These are phyloP conservation scores for Chytriomyces sp. DNA, from an alignment of 192 early-diverging fungal genomes.

Conservation along the genomic window DNA sequence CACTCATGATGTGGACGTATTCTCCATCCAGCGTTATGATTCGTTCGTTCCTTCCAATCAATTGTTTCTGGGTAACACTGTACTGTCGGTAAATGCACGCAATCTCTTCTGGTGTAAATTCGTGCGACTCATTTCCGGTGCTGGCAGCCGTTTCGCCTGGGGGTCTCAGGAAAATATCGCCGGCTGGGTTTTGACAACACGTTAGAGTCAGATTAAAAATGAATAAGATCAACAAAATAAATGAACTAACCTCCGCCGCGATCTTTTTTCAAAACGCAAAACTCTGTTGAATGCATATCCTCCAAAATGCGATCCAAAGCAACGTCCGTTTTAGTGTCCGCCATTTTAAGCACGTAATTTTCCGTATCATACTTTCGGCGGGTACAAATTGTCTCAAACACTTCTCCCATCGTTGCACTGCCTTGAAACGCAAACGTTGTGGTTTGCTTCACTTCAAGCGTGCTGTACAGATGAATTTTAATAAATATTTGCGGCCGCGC, in stretches of 20 bases:
- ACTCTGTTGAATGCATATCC: slow-evolving; percentile 64
- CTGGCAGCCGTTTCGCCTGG: slow-evolving; percentile 51
- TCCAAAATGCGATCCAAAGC: slow-evolving; percentile 82
- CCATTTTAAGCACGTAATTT: slow-evolving; percentile 86
- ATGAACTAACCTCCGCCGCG: slow-evolving; percentile 56
- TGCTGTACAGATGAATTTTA: slow-evolving; percentile 68
- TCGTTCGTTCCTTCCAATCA: slow-evolving; percentile 86
- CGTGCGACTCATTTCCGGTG: slow-evolving; percentile 34
- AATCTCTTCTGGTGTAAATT: slow-evolving; percentile 57
- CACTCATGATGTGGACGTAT: slow-evolving; percentile 83
- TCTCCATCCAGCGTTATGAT: slow-evolving; percentile 94
- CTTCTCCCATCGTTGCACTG: slow-evolving; percentile 75
- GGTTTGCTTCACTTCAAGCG: slow-evolving; percentile 84
- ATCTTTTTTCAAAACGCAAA: slow-evolving; percentile 74
- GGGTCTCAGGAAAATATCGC: slow-evolving; percentile 64
- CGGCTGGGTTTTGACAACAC: slow-evolving; percentile 40
- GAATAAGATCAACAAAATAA: slow-evolving; percentile 6
- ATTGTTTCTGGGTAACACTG: slow-evolving; percentile 78
- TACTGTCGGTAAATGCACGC: slow-evolving; percentile 74
- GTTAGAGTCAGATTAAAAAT: slow-evolving; percentile 6
- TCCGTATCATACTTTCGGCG: slow-evolving; percentile 86
- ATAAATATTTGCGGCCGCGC: slow-evolving; percentile 45
- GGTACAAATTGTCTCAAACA: slow-evolving; percentile 83
- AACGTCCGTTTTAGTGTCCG: slow-evolving; percentile 73
- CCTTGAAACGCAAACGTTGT: slow-evolving; percentile 82